Percentiles rank a stretch among this genome's conserved stretches.
phyloP scores from a whole-genome alignment of 306 rosid genomes.

The Delonix regia region DNA sequence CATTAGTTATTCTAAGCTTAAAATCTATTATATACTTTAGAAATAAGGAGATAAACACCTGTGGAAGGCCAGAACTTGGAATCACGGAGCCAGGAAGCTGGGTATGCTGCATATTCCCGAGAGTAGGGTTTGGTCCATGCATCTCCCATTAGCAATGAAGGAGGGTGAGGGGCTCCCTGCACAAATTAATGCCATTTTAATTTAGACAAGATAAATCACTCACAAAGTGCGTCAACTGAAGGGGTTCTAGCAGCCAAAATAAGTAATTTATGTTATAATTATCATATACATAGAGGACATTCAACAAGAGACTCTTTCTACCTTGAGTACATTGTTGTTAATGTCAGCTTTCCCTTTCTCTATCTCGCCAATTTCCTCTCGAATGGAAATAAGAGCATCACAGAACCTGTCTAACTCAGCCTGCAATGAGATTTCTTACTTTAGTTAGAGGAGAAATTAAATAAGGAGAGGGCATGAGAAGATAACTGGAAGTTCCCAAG shows the following conservation, averaged over 20 bases:
- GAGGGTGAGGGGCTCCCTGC: constrained; percentile 99
- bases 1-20: not conserved
- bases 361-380: constrained; percentile 83
- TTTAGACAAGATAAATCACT: not conserved
- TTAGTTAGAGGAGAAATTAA: constrained; percentile 22
- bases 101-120: constrained; percentile 95
- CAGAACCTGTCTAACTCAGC: constrained; percentile 96
- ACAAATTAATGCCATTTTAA: constrained; percentile 1
- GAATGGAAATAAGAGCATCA: constrained; percentile 86
- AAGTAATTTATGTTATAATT: not conserved
- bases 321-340: constrained; percentile 94
- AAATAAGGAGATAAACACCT: constrained; percentile 61
- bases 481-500: not conserved
- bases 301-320: constrained; percentile 24
- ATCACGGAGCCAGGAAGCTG: constrained; percentile 87
- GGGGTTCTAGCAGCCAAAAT: no score
- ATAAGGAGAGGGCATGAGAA: not conserved
- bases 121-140: constrained; percentile 96
- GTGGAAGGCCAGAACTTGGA: constrained; percentile 96
- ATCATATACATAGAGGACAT: not conserved
- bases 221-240: not conserved
- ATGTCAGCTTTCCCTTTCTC: constrained; percentile 92
- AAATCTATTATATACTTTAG: no score
- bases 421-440: constrained; percentile 52
- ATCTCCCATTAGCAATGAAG: constrained; percentile 97